Evolutionary conservation across 352 stramenopile genomes (phyloP).

Genomic region (Globisporangium alternatum): DNA sequence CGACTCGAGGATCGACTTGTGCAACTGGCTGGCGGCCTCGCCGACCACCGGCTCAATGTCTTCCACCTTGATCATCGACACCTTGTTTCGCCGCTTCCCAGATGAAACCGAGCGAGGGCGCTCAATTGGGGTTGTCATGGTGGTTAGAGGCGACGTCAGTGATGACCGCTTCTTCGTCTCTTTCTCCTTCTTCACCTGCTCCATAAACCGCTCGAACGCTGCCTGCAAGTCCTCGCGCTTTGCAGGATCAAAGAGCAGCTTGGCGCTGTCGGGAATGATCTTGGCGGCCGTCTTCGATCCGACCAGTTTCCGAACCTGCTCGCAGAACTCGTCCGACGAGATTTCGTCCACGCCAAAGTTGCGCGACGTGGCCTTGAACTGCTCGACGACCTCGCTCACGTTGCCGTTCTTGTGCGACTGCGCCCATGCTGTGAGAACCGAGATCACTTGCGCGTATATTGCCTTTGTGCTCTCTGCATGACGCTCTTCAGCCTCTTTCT

Average conservation of each 20-base stretch:
- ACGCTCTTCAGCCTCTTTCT: constrained; percentile 51
- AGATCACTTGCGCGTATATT: constrained; percentile 66
- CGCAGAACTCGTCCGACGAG: constrained; percentile 69
- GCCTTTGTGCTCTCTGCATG: constrained; percentile 55
- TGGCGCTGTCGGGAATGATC: constrained; percentile 72
- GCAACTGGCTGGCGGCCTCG: constrained; percentile 74
- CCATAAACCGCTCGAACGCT: constrained; percentile 62
- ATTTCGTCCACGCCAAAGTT: constrained; percentile 67
- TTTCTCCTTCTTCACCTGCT: constrained; percentile 72
- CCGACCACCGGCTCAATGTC: constrained; percentile 83
- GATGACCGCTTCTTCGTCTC: constrained; percentile 66
- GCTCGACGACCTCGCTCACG: constrained; percentile 43
- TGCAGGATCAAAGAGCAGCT: constrained; percentile 50
- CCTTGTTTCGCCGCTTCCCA: constrained; percentile 44
- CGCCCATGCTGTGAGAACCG: constrained; percentile 58
- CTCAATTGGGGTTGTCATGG: constrained; percentile 23
- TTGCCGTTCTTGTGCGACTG: constrained; percentile 49
- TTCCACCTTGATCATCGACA: constrained; percentile 54
- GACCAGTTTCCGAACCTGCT: constrained; percentile 60
- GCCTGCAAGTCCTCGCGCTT: constrained; percentile 55
- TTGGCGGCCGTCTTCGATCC: constrained; percentile 70
- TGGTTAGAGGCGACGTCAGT: constrained; percentile 24
- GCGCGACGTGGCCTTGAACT: constrained; percentile 59
- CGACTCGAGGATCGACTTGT: constrained; percentile 81
- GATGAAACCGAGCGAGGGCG: constrained; percentile 35